A percentile compares a stretch with the other conserved stretches of the same genome.
phyloP scores from a whole-genome alignment of 2,329 filamentous ascomycete species.

The Ceratocystis eucalypticola region DNA sequence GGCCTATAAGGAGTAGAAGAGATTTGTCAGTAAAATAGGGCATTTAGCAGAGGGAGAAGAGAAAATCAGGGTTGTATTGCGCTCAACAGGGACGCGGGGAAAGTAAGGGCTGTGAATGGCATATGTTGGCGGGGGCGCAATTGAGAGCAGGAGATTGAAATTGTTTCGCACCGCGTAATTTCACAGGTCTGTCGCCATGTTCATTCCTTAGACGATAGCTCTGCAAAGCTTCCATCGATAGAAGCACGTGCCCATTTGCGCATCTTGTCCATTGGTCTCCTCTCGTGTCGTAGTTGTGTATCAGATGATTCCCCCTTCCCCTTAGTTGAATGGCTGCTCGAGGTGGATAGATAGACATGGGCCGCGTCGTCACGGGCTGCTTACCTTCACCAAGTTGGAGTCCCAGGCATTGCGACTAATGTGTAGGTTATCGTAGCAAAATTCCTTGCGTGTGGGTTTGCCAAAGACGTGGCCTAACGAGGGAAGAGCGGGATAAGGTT shows the following conservation, averaged over 20 bases:
- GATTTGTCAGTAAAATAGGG: background rate
- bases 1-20: constrained; percentile 41
- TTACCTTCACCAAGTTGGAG: constrained; percentile 92
- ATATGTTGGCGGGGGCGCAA: too few species aligned
- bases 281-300: background rate
- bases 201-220: too few species aligned
- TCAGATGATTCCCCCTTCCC: background rate
- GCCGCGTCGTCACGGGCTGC: constrained; percentile 21
- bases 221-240: background rate
- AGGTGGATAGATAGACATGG: too few species aligned
- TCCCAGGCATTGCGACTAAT: constrained; percentile 99
- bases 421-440: constrained; percentile 95
- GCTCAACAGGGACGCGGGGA: background rate
- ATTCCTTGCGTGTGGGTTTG: constrained; percentile 87
- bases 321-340: background rate
- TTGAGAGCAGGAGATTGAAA: too few species aligned
- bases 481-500: constrained; percentile 23
- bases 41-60: background rate
- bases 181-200: too few species aligned
- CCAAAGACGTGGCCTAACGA: constrained; percentile 88
- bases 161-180: too few species aligned
- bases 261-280: background rate
- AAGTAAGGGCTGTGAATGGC: background rate
- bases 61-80: too few species aligned
- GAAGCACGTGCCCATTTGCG: background rate